Evolutionary conservation across 768 basidiomycete genomes (phyloP).

Genomic region (Suillus clintonianus): DNA sequence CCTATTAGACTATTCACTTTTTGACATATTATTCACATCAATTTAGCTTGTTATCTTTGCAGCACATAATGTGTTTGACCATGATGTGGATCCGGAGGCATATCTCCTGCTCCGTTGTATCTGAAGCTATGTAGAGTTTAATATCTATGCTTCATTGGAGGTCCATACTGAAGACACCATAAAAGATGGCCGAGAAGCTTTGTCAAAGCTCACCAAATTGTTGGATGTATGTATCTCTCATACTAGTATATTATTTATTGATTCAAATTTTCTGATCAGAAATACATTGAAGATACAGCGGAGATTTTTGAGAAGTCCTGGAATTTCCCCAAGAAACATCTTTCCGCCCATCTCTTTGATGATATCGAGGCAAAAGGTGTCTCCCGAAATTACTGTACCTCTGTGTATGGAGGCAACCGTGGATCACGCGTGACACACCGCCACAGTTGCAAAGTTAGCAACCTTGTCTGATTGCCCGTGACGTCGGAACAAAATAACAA

Average conservation of each 20-base stretch:
- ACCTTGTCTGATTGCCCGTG: too few species aligned
- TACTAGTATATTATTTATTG: too few species aligned
- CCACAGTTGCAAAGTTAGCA: too few species aligned
- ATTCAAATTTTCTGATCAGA: not conserved
- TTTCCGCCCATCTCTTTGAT: not conserved
- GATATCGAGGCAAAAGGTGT: not conserved
- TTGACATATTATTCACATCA: not conserved
- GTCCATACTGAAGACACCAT: not conserved
- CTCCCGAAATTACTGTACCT: not conserved
- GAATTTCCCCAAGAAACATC: not conserved
- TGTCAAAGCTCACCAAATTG: not conserved
- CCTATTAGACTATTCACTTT: too few species aligned
- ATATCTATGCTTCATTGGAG: not conserved
- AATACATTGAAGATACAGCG: not conserved
- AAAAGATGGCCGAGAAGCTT: not conserved
- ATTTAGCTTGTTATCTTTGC: not conserved
- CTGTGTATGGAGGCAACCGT: too few species aligned
- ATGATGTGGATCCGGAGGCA: not conserved
- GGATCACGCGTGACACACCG: too few species aligned
- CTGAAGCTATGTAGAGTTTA: not conserved
- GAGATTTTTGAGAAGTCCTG: not conserved
- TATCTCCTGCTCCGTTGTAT: not conserved
- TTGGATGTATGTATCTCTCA: not conserved
- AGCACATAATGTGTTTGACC: not conserved
- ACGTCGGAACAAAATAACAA: too few species aligned